A percentile compares a stretch with the other conserved stretches of the same genome.
phyloP scores from a whole-genome alignment of 495 filamentous ascomycete species.

The Penicillium canariense region DNA sequence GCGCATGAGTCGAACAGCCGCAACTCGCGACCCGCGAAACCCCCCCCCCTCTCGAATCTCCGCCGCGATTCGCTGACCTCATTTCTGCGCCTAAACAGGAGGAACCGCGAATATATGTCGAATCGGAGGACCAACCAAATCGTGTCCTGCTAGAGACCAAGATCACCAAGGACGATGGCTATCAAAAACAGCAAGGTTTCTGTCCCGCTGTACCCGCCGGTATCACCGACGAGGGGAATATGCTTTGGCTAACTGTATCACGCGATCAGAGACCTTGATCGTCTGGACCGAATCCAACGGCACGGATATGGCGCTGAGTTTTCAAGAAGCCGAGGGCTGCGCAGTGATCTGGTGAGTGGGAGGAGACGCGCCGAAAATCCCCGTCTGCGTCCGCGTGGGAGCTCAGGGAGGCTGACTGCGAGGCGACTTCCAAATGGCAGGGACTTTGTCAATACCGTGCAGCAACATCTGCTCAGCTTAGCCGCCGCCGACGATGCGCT shows the following conservation, averaged over 20 bases:
- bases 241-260: conserved; percentile 26
- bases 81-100: conserved; percentile 44
- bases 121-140: conserved; percentile 86
- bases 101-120: conserved; percentile 84
- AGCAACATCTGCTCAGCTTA: conserved; percentile 60
- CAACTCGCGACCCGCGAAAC: not conserved
- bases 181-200: conserved; percentile 96
- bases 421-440: conserved; percentile 40
- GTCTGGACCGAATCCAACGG: conserved; percentile 91
- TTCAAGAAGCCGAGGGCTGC: conserved; percentile 96
- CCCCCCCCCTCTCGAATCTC: conserved; percentile 1
- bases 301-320: conserved; percentile 96
- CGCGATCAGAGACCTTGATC: conserved; percentile 79
- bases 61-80: too few species aligned
- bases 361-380: not conserved
- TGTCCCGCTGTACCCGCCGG: conserved; percentile 17
- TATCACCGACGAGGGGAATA: conserved; percentile 8
- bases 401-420: conserved; percentile 15
- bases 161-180: conserved; percentile 91
- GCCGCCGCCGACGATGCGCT: conserved; percentile 73
- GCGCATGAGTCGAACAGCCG: conserved; percentile 19
- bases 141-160: conserved; percentile 81
- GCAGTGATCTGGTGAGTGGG: conserved; percentile 75
- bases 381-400: not conserved
- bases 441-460: conserved; percentile 87